These are phyloP conservation scores for Eimeria tenella DNA, from an alignment of 169 alveolate species.

Conservation along the genomic window DNA sequence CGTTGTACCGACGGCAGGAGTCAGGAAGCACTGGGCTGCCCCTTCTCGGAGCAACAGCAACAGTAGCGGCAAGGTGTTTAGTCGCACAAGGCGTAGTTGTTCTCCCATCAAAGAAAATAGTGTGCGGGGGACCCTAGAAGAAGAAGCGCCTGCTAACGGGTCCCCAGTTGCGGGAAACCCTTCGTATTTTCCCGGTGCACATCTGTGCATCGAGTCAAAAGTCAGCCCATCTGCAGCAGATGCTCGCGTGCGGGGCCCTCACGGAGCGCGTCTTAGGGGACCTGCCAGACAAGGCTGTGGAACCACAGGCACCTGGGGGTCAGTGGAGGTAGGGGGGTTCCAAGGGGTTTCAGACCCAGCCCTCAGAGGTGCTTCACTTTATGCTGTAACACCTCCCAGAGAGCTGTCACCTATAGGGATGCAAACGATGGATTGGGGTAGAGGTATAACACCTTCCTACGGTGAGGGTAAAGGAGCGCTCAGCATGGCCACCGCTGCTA, in stretches of 20 bases:
- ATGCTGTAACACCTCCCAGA: slow-evolving; percentile 46
- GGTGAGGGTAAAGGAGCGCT: background rate
- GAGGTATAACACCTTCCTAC: slow-evolving; percentile 11
- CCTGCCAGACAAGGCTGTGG: slow-evolving; percentile 48
- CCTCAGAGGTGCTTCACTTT: slow-evolving; percentile 6
- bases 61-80: slow-evolving; percentile 56
- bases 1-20: slow-evolving; percentile 14
- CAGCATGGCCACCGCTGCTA: background rate
- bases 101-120: slow-evolving; percentile 28
- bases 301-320: background rate
- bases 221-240: slow-evolving; percentile 63
- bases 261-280: slow-evolving; percentile 20
- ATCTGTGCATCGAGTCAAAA: slow-evolving; percentile 33
- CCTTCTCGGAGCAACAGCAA: slow-evolving; percentile 56
- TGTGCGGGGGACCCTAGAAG: background rate
- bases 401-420: slow-evolving; percentile 42
- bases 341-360: background rate
- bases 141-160: slow-evolving; percentile 30
- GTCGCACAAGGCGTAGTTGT: slow-evolving; percentile 64
- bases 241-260: background rate
- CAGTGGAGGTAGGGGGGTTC: background rate
- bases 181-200: slow-evolving; percentile 8
- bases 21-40: slow-evolving; percentile 24
- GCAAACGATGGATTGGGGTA: slow-evolving; percentile 25
- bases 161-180: background rate